Evolutionary conservation across 2,329 filamentous ascomycete genomes (phyloP).

Genomic region (Fusarium sp.): DNA sequence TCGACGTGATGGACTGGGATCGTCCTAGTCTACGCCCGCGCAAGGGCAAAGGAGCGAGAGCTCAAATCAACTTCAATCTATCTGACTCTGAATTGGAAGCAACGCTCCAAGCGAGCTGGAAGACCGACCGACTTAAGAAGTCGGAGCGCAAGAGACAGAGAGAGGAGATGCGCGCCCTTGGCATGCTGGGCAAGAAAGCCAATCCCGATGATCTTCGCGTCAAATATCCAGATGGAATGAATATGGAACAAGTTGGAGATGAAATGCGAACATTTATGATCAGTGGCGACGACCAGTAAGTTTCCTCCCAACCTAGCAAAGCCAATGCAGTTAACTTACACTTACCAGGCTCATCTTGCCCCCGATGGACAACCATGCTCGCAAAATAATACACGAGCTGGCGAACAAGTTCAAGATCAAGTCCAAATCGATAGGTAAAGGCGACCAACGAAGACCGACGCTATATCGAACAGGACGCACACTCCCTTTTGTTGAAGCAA

Average conservation of each 20-base stretch:
- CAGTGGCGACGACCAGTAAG: conserved; percentile 71
- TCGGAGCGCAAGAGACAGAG: conserved; percentile 75
- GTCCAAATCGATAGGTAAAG: conserved; percentile 84
- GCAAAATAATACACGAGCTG: conserved; percentile 83
- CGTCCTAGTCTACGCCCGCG: conserved; percentile 72
- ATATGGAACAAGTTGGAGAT: conserved; percentile 74
- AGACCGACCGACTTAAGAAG: conserved; percentile 78
- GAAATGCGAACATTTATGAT: conserved; percentile 80
- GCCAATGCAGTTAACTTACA: conserved; percentile 17
- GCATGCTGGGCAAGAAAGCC: conserved; percentile 70
- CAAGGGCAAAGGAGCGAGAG: conserved; percentile 72
- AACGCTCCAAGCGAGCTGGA: conserved; percentile 69
- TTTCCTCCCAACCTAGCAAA: not conserved
- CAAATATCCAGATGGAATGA: conserved; percentile 81
- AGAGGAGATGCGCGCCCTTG: conserved; percentile 74
- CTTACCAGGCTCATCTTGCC: conserved; percentile 74
- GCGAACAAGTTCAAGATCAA: conserved; percentile 81
- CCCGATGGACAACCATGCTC: conserved; percentile 82
- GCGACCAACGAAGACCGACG: conserved; percentile 77
- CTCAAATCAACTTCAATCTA: conserved; percentile 62
- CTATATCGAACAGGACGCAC: conserved; percentile 81
- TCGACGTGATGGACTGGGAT: conserved; percentile 89
- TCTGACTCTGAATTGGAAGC: conserved; percentile 76
- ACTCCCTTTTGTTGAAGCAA: conserved; percentile 66
- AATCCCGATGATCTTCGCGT: conserved; percentile 70